Percentiles rank a stretch among this genome's conserved stretches.
Conservation (phyloP, 2,329 filamentous ascomycete species). For the Mycosphaerelloides madeirae region DNA sequence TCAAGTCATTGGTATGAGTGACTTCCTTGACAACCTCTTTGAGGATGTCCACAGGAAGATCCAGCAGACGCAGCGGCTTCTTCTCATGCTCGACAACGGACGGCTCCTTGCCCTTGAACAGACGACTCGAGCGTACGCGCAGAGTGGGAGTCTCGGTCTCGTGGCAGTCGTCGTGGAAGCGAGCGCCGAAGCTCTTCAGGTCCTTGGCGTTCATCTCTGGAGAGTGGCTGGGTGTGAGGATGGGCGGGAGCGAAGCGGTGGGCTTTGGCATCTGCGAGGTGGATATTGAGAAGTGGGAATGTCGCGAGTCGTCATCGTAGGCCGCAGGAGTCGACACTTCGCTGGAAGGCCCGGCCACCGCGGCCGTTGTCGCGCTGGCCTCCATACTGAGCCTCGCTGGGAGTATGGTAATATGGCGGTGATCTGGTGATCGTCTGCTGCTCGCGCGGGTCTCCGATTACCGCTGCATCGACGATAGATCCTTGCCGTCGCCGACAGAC, state of each 20-base stretch:
- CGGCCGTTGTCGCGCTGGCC: constrained; percentile 5
- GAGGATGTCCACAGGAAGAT: constrained; percentile 72
- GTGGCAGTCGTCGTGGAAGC: constrained; percentile 29
- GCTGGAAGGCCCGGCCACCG: constrained; percentile 18
- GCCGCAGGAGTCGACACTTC: constrained; percentile 17
- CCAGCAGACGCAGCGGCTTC: constrained; percentile 61
- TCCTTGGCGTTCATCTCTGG: constrained; percentile 21
- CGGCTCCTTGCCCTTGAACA: constrained; percentile 43
- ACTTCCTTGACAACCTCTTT: constrained; percentile 77
- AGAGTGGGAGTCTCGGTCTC: constrained; percentile 26
- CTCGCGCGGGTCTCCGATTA: too few species aligned
- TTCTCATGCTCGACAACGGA: constrained; percentile 36
- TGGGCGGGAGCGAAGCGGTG: constrained; percentile 16
- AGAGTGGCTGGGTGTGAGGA: constrained; percentile 6
- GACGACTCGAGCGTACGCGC: constrained; percentile 36
- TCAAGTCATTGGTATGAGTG: constrained; percentile 76
- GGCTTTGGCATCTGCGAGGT: constrained; percentile 27
- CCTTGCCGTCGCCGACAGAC: too few species aligned
- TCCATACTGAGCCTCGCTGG: constrained; percentile 9
- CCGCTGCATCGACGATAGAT: too few species aligned
- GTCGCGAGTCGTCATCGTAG: constrained; percentile 25
- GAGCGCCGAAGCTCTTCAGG: constrained; percentile 26
- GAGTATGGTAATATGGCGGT: too few species aligned
- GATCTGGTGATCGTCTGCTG: neutral
- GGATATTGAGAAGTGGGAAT: constrained; percentile 25